Conservation (phyloP, 2,329 filamentous ascomycete species). For the Pseudogymnoascus destructans region DNA sequence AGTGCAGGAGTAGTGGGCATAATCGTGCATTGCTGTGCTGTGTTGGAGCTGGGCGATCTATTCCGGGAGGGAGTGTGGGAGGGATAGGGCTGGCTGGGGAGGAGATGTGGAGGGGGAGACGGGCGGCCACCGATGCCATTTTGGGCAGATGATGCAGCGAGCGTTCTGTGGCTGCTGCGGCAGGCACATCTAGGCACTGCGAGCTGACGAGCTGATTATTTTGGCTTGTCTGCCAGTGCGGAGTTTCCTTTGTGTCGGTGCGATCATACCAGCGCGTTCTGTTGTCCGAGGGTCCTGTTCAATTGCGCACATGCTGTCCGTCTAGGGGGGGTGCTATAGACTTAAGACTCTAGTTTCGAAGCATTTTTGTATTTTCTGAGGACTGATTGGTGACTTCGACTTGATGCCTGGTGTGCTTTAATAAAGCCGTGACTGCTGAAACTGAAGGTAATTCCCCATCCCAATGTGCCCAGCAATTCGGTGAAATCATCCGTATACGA, state of each 20-base stretch:
- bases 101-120: background rate
- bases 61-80: background rate
- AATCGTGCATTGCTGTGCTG: background rate
- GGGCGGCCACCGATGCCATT: background rate
- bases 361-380: constrained; percentile 1
- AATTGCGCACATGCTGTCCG: constrained; percentile 1
- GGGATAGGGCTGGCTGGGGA: background rate
- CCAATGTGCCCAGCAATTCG: background rate
- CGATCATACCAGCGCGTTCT: constrained; percentile 5
- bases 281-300: constrained; percentile 1
- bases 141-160: constrained; percentile 2
- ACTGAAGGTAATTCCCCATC: background rate
- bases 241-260: background rate
- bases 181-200: constrained; percentile 3
- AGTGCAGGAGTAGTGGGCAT: background rate
- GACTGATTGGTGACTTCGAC: background rate
- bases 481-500: background rate
- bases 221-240: background rate
- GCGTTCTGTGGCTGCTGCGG: background rate
- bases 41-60: constrained; percentile 1
- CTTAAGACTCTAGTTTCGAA: constrained; percentile 6
- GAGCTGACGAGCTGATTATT: background rate
- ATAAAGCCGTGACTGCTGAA: background rate
- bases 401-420: background rate
- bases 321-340: background rate